Base-by-base conservation (phyloP, 495 filamentous ascomycete genomes). In the Podospora sp. region DNA sequence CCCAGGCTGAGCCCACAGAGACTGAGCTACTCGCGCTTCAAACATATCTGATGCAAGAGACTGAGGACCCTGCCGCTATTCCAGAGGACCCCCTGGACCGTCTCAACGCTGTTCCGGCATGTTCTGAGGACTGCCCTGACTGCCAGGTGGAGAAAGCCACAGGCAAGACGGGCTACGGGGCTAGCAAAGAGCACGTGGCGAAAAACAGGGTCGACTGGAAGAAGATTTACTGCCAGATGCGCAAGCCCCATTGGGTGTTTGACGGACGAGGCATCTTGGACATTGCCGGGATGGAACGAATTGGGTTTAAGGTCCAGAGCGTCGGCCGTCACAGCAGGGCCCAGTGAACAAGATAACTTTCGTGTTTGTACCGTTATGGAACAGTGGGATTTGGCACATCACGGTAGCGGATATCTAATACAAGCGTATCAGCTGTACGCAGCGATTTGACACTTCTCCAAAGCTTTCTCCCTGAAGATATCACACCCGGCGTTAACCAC, bases 201-300 rank as follows among this genome's bases (percentile, higher is more conserved):
- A 69, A 71, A 69, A 63, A 69, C 21, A 71, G 77, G 11, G 57
- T 88, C 58, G 84, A 88, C 63, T 88, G 86, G 86, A 71, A 76
- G 16, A 79, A 78, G 27, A 79, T 85, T 14, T 75, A 77, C 60
- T 72, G 73, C n/a, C 75, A 78, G 18, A 90, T 92, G 88, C 79
- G 80, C 36, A 83, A 86, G 61, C 90, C 90, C 0, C 85, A 83
- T 72, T 89, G 86, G 78, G 76, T 91, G 20, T 92, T 92, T 74
- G 90, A 92, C 66, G 90, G 90, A 26, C 82, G 88, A 29, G 85
- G 87, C 27, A 78, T 90, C 25, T 73, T 92, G 16, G 85, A 92
- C 69, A 77, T 79, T 8, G 71, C 68, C 16, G 82, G 83, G 66
- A 78, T 92, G 73, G 80, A 82, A 46, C 78, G 73, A 50, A 72